These are phyloP conservation scores for Acer saccharum DNA, from an alignment of 345 rosid genomes.

Conservation along the genomic window DNA sequence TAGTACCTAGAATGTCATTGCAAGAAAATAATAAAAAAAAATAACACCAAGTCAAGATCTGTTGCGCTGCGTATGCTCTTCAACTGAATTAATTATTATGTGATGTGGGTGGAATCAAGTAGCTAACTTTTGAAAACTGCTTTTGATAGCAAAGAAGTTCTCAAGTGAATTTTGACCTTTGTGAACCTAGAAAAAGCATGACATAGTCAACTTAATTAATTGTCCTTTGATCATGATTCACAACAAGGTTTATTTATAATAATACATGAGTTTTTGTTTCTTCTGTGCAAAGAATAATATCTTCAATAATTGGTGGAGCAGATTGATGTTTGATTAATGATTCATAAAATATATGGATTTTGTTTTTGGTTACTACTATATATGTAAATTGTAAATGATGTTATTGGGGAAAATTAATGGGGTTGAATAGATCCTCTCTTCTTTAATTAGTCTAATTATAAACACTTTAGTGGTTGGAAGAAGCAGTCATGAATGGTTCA, in stretches of 20 bases:
- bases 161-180: slow-evolving; percentile 21
- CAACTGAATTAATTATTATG: slow-evolving; percentile 16
- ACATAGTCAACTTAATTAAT: slow-evolving; percentile 15
- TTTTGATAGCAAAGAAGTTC: background rate
- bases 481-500: slow-evolving; percentile 22
- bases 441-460: background rate
- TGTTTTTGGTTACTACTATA: too few relatives aligned
- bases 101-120: slow-evolving; percentile 17
- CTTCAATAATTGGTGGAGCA: background rate
- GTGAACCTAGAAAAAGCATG: background rate
- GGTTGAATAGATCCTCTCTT: slow-evolving; percentile 7
- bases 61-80: background rate
- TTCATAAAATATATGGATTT: background rate
- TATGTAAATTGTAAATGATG: background rate
- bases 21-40: background rate
- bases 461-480: slow-evolving; percentile 22
- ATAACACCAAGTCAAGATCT: slow-evolving; percentile 14
- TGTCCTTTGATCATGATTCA: background rate
- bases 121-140: slow-evolving; percentile 14
- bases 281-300: slow-evolving; percentile 9
- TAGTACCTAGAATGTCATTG: slow-evolving; percentile 7
- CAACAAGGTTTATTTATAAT: background rate
- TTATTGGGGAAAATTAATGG: background rate
- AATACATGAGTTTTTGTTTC: background rate
- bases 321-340: slow-evolving; percentile 17